Conservation (phyloP, 257 asterid species). For the Verbena officinalis region DNA sequence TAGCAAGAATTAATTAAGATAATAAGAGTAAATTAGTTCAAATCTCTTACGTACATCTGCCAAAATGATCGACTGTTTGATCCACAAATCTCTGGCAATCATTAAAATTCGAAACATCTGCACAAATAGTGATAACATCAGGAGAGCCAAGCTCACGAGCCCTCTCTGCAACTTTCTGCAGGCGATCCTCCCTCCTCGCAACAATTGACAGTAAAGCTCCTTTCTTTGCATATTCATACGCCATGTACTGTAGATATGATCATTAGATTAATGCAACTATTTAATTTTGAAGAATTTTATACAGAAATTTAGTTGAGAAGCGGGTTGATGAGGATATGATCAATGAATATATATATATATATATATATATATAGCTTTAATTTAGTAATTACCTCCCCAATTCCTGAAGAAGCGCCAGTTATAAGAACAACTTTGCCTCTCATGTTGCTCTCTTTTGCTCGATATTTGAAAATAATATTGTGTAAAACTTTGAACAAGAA, state of each 20-base stretch:
- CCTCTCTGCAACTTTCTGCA: not conserved
- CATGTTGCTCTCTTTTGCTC: not conserved
- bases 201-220: not conserved
- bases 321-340: too few species aligned
- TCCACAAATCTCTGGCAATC: conserved; percentile 6
- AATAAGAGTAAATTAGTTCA: not conserved
- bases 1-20: too few species aligned
- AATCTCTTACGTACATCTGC: not conserved
- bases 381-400: not conserved
- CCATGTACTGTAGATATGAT: not conserved
- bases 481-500: conserved; percentile 11
- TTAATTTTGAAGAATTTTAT: too few species aligned
- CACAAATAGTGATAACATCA: not conserved
- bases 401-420: not conserved
- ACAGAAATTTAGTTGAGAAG: too few species aligned
- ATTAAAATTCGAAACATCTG: not conserved
- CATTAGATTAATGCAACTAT: too few species aligned
- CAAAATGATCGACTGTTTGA: not conserved
- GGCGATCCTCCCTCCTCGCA: not conserved
- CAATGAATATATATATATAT: too few species aligned
- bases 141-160: conserved; percentile 12
- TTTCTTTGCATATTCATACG: not conserved
- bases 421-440: conserved; percentile 12
- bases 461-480: not conserved
- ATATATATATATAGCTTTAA: too few species aligned